Evolutionary conservation across 768 basidiomycete genomes (phyloP), one percentile per base, ranked within the genome.

Genomic region (Sporobolomyces phaffii): DNA sequence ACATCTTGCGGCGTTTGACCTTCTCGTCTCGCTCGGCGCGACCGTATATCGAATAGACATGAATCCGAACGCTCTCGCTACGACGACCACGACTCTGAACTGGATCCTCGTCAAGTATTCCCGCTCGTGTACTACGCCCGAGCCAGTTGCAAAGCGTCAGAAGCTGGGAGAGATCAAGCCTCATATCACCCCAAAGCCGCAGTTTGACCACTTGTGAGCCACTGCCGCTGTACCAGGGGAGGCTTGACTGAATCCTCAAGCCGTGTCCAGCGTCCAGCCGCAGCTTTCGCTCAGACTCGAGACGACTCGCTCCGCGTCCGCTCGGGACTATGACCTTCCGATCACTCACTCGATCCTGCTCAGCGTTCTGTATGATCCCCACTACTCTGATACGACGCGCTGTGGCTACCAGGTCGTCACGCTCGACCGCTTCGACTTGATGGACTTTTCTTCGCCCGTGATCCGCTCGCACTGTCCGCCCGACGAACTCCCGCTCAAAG

Each of bases 151-250:
- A 14, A 54, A 48, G 49, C 64, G 54, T 18, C 11, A 8, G 17
- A 66, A 53, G 52, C 5, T 41, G 13, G 18, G 3, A 34, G 9
- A 31, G 24, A 38, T 17, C 20, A 26, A 5, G 22, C n/a, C 28
- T 1, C 49, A 31, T 10, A 34, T n/a, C 18, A 40, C 11, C 22
- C 15, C 20, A 24, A 15, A 24, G 29, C n/a, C 54, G 38, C 54
- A 68, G 49, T 68, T 61, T 56, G 65, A 68, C 22, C 65, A 68
- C 53, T 68, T 62, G 65, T 62, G 2, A 28, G 65, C 24, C 14
- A n/a, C n/a, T n/a, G n/a, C n/a, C n/a, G n/a, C n/a, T n/a, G n/a
- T n/a, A n/a, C n/a, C n/a, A n/a, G n/a, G n/a, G 38, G 38, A 9
- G 38, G 9, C 38, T 17, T 38, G 38, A 9, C 17, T 45, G 22